A percentile compares a stretch with the other conserved stretches of the same genome.
Conservation (phyloP, 495 filamentous ascomycete genomes). For the Paragyromitra xinjiangensis region DNA sequence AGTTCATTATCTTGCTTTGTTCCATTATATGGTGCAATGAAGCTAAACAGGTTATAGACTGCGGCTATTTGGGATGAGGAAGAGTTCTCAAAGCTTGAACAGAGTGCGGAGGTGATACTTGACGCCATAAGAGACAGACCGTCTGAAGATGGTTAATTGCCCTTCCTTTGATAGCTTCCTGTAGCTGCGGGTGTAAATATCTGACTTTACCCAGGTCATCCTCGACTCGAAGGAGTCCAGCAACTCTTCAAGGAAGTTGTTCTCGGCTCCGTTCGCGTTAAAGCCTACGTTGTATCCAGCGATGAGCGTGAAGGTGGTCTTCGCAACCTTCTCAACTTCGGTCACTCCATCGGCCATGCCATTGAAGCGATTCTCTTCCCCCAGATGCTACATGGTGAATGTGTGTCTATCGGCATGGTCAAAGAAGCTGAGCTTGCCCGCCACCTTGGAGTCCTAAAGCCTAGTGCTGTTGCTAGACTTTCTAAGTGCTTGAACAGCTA, state of each 20-base stretch:
- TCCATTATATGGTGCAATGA: not conserved
- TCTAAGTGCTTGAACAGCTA: slow-evolving; percentile 94
- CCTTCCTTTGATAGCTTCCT: not conserved
- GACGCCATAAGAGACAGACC: slow-evolving; percentile 71
- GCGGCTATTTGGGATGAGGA: slow-evolving; percentile 92
- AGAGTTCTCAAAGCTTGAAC: slow-evolving; percentile 86
- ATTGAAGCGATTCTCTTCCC: slow-evolving; percentile 95
- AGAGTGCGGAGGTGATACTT: slow-evolving; percentile 78
- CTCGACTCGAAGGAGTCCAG: slow-evolving; percentile 73
- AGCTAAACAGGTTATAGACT: slow-evolving; percentile 64
- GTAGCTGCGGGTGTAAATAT: not conserved
- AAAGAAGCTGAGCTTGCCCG: slow-evolving; percentile 94
- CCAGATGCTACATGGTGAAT: slow-evolving; percentile 93
- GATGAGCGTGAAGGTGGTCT: slow-evolving; percentile 96
- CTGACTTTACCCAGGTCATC: slow-evolving; percentile 58
- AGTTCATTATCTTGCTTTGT: slow-evolving; percentile 7
- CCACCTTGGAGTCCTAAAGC: slow-evolving; percentile 85
- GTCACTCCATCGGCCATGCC: slow-evolving; percentile 97
- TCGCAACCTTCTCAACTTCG: slow-evolving; percentile 94
- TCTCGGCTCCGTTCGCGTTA: slow-evolving; percentile 85
- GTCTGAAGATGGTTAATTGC: slow-evolving; percentile 57
- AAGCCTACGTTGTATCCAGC: slow-evolving; percentile 89
- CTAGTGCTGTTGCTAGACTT: slow-evolving; percentile 86
- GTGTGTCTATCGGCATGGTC: slow-evolving; percentile 97
- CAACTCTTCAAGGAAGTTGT: slow-evolving; percentile 85